Conservation (phyloP, 73 alveolate genomes). For the Tetrahymena elliotti region DNA sequence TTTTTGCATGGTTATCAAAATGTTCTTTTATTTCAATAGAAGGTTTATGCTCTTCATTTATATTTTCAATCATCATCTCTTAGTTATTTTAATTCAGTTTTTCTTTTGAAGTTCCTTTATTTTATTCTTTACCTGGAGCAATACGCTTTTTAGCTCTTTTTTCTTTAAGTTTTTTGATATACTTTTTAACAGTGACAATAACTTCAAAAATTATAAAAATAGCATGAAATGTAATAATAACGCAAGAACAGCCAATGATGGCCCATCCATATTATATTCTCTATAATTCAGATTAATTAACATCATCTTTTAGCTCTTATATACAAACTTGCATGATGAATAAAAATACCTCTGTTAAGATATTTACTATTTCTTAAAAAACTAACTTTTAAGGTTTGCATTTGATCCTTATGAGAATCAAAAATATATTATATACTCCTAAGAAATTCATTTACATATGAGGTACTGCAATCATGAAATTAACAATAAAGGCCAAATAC, state of each 20-base stretch:
- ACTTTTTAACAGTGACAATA: background rate
- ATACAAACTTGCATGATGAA: background rate
- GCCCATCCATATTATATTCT: background rate
- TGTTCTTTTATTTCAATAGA: background rate
- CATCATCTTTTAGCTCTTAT: background rate
- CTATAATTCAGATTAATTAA: background rate
- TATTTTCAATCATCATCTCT: background rate
- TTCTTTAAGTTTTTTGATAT: background rate
- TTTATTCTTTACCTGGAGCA: background rate
- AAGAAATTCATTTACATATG: background rate
- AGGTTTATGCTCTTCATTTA: background rate
- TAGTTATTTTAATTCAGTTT: background rate
- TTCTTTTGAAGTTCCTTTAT: background rate
- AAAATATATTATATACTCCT: background rate
- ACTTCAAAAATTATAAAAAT: background rate
- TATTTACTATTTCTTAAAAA: background rate
- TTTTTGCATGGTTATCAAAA: background rate
- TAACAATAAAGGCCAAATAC: background rate
- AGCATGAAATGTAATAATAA: background rate
- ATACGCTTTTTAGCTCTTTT: background rate
- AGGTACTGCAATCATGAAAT: background rate
- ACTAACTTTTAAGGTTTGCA: background rate
- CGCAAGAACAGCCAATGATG: background rate
- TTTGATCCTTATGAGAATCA: background rate
- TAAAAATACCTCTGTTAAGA: background rate